These are phyloP conservation scores for Apophysomyces ossiformis DNA, from an alignment of 371 early-diverging fungal species.

Conservation along the genomic window DNA sequence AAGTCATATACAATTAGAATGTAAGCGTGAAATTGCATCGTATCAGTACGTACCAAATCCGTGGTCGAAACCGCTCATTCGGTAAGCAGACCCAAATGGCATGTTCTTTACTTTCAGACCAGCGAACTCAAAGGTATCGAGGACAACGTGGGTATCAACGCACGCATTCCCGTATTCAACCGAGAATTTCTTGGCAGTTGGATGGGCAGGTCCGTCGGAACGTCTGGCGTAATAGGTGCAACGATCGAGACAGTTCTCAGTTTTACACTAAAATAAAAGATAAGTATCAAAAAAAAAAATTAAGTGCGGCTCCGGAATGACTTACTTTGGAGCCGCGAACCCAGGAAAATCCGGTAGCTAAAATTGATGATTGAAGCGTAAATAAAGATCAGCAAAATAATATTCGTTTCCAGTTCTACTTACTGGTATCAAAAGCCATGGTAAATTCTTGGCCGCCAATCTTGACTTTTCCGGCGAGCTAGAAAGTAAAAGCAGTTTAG, in stretches of 20 bases:
- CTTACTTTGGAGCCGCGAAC: conserved; percentile 52
- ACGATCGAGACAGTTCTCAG: conserved; percentile 50
- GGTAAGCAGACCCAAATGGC: conserved; percentile 53
- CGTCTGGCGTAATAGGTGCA: conserved; percentile 39
- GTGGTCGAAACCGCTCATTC: conserved; percentile 45
- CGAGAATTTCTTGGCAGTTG: conserved; percentile 36
- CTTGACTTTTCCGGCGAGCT: conserved; percentile 53
- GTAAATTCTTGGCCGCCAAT: conserved; percentile 53
- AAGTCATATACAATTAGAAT: background rate
- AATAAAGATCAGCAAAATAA: conserved; percentile 27
- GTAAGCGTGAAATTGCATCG: background rate
- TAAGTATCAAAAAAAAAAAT: conserved; percentile 16
- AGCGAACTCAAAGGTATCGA: conserved; percentile 40
- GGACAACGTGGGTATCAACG: conserved; percentile 38
- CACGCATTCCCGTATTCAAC: conserved; percentile 46
- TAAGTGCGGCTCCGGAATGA: background rate
- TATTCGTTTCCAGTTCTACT: conserved; percentile 11
- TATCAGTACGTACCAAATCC: conserved; percentile 27
- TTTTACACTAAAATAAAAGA: conserved; percentile 40
- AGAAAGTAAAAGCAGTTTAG: conserved; percentile 9
- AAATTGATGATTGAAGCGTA: conserved; percentile 16
- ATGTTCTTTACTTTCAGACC: conserved; percentile 38
- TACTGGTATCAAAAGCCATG: conserved; percentile 57
- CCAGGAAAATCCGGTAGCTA: conserved; percentile 56
- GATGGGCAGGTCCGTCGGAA: conserved; percentile 29